Base-by-base conservation (phyloP, 75 land plant species). In the Gnetum montanum region DNA sequence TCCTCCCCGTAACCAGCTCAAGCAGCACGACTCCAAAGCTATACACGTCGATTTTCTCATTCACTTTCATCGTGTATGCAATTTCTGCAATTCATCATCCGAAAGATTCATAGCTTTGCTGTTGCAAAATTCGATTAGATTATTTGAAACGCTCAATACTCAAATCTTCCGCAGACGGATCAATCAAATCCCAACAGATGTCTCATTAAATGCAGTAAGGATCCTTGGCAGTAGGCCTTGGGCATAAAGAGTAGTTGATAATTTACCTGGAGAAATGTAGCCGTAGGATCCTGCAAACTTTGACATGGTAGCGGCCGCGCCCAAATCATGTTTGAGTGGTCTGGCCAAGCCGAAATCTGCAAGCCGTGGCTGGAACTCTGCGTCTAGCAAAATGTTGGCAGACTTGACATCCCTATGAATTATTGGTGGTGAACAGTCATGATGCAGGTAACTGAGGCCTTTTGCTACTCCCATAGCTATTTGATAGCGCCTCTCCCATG, bases 301-400 rank as follows among this genome's bases (percentile, higher is more conserved):
- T 0, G 88, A 80, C 68, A 80, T 68, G 54, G 74, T 52, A 11
- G 73, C 72, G 27, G 59, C 65, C 47, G 72, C 65, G 24, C 82
- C 79, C 58, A 73, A 19, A 12, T 38, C 15, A 4, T 15, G 24
- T 27, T 58, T 62, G 12, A 70, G 3, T n/a, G 34, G 29, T 49
- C 71, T 71, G 24, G 92, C 83, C 26, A 87, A 36, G 1, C 92
- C 88, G 30, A 80, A 87, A 70, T 83, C 88, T 1, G 79, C 92
- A 31, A 78, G 54, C 46, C 52, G 69, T 3, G 79, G 73, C 33
- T 56, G 62, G 51, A 73, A 65, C 36, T 74, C 66, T 2, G 63
- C 34, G 49, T 78, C 85, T 34, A 84, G 44, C 31, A 84, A 52
- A 30, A 84, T 84, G 40, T 84, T 84, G 65, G 79, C 77, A 15